phyloP scores from a whole-genome alignment of 495 filamentous ascomycete genomes.

The Poronia punctata region DNA sequence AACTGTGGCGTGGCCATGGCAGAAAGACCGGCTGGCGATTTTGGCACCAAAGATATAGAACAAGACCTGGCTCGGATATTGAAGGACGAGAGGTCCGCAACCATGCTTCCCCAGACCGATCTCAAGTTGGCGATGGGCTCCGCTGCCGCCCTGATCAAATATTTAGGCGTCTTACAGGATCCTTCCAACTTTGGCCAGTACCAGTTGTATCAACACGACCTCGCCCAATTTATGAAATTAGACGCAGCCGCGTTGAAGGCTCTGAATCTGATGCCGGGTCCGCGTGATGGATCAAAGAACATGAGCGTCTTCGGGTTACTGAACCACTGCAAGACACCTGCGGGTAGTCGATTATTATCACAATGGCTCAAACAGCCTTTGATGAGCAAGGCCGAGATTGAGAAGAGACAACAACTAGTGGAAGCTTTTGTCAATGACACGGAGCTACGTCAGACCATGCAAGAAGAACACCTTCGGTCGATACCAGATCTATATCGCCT shows the following conservation, averaged over 20 bases:
- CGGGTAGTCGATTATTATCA: constrained; percentile 80
- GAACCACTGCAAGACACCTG: constrained; percentile 96
- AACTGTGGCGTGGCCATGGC: constrained; percentile 85
- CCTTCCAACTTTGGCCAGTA: constrained; percentile 93
- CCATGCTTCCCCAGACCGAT: constrained; percentile 81
- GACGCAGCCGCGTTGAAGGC: constrained; percentile 92
- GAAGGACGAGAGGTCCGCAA: constrained; percentile 73
- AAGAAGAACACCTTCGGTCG: constrained; percentile 90
- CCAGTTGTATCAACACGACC: constrained; percentile 92
- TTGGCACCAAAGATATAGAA: constrained; percentile 88
- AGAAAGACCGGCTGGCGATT: constrained; percentile 68
- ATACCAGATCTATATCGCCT: constrained; percentile 93
- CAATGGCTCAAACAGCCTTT: constrained; percentile 98
- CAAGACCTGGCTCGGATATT: constrained; percentile 85
- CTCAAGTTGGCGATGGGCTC: constrained; percentile 95
- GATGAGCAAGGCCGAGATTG: constrained; percentile 86
- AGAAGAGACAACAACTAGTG: constrained; percentile 86
- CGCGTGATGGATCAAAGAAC: constrained; percentile 87
- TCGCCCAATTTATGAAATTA: constrained; percentile 97
- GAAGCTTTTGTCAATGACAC: constrained; percentile 94
- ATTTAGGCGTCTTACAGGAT: constrained; percentile 85
- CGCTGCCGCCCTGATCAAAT: constrained; percentile 89
- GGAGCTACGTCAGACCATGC: constrained; percentile 91
- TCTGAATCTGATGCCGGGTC: constrained; percentile 94
- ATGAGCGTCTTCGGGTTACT: constrained; percentile 94